These are phyloP conservation scores for Phylloporus sp. DNA, from an alignment of 768 basidiomycete genomes.

Conservation along the genomic window DNA sequence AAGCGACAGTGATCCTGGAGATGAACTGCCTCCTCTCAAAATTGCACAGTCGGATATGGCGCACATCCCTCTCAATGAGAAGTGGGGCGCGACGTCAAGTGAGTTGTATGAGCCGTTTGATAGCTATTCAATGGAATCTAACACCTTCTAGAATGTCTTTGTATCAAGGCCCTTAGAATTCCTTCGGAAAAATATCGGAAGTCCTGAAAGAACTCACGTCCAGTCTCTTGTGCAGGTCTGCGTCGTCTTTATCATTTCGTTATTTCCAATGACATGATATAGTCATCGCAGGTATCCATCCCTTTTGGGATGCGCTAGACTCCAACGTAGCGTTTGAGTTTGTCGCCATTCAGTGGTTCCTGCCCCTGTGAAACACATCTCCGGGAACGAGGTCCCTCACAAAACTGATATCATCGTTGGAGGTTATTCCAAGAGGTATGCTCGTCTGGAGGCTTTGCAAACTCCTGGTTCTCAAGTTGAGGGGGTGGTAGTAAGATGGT, in stretches of 20 bases:
- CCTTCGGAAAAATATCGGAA: neutral
- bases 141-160: neutral
- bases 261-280: neutral
- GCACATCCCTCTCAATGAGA: neutral
- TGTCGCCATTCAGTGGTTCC: conserved; percentile 9
- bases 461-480: too few species aligned
- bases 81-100: neutral
- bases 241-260: neutral
- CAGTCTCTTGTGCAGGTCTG: neutral
- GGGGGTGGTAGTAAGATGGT: too few species aligned
- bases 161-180: neutral
- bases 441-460: too few species aligned
- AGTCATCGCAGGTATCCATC: neutral
- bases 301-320: conserved; percentile 8
- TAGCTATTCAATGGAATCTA: too few species aligned
- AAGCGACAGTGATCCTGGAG: neutral
- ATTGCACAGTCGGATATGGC: neutral
- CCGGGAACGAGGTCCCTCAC: conserved; percentile 6
- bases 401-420: conserved; percentile 10
- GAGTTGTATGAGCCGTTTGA: neutral
- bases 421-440: too few species aligned
- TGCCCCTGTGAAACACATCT: conserved; percentile 4
- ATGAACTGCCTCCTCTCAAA: neutral
- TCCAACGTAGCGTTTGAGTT: conserved; percentile 2
- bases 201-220: neutral